Evolutionary conservation across 805 yeast genomes (phyloP).

Genomic region (Candida sonorensis): DNA sequence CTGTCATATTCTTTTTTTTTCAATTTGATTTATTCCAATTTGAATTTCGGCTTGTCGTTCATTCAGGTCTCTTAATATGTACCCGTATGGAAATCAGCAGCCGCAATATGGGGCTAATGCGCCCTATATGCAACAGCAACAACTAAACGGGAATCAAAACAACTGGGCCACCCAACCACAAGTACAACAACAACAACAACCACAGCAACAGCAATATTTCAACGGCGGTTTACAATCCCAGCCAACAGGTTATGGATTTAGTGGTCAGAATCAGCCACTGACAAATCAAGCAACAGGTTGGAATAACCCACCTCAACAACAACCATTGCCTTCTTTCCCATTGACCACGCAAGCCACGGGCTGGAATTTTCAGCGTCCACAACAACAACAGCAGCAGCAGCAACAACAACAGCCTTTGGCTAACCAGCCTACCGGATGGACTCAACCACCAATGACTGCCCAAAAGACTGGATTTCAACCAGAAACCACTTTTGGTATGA

Average conservation of each 20-base stretch:
- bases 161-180: constrained; percentile 20
- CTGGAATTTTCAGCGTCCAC: constrained; percentile 14
- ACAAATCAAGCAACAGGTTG: constrained; percentile 7
- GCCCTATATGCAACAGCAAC: constrained; percentile 19
- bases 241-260: constrained; percentile 32
- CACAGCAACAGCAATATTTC: constrained; percentile 22
- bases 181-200: constrained; percentile 26
- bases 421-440: constrained; percentile 36
- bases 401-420: constrained; percentile 14
- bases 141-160: constrained; percentile 17
- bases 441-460: constrained; percentile 24
- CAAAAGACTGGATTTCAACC: constrained; percentile 37
- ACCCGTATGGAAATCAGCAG: constrained; percentile 21
- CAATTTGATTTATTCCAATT: no score
- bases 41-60: no score
- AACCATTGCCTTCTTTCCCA: constrained; percentile 3
- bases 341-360: constrained; percentile 19
- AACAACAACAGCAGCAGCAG: constrained; percentile 15
- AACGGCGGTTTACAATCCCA: constrained; percentile 25
- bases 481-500: constrained; percentile 30
- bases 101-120: constrained; percentile 16
- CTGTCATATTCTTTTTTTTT: no score
- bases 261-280: constrained; percentile 7
- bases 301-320: constrained; percentile 12
- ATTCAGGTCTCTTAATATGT: constrained; percentile 18